phyloP scores from a whole-genome alignment of 139 green algal genomes.

The Micromonas pusilla region DNA sequence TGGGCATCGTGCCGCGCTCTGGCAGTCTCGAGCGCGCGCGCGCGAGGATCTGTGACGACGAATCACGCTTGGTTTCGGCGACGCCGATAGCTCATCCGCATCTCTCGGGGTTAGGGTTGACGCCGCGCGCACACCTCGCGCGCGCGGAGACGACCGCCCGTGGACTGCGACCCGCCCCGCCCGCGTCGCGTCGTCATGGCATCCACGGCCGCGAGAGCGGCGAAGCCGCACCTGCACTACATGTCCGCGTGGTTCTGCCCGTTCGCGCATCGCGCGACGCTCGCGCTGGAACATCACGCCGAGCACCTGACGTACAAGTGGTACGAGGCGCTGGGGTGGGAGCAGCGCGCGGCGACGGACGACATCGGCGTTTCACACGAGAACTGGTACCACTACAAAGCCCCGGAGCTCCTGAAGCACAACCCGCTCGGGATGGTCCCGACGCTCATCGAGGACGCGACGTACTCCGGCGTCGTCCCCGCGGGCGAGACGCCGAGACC shows the following conservation, averaged over 20 bases:
- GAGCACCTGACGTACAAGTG: conserved; percentile 19
- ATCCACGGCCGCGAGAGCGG: not conserved
- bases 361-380: conserved; percentile 24
- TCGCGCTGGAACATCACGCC: conserved; percentile 25
- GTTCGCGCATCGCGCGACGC: conserved; percentile 30
- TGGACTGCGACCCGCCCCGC: no score
- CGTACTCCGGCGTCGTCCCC: not conserved
- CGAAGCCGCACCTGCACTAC: conserved; percentile 10
- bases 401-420: conserved; percentile 23
- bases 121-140: not conserved
- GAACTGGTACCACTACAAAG: conserved; percentile 36
- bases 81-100: not conserved
- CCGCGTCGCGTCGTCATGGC: no score
- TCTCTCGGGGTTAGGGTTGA: not conserved
- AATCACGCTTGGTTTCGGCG: not conserved
- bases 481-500: not conserved
- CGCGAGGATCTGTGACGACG: no score
- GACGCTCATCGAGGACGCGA: conserved; percentile 12
- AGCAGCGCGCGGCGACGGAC: conserved; percentile 7
- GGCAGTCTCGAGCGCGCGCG: no score
- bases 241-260: conserved; percentile 33
- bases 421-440: conserved; percentile 28
- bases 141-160: no score
- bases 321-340: conserved; percentile 30
- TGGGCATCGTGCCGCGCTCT: not conserved